phyloP scores from a whole-genome alignment of 805 yeast genomes.

The Starmera caribaea region DNA sequence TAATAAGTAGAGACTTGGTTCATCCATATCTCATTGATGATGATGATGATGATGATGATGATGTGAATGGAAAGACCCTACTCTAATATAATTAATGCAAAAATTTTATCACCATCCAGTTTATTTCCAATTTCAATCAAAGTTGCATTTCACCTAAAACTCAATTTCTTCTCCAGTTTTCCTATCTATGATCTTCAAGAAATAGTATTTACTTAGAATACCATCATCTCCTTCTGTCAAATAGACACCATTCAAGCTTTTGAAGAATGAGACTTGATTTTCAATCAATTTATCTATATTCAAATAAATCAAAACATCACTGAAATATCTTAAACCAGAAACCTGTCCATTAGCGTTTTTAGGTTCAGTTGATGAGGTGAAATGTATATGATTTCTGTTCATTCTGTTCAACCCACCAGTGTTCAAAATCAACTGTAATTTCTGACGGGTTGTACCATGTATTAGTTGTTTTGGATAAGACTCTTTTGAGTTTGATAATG shows the following conservation, averaged over 20 bases:
- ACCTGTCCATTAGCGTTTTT: conserved; percentile 33
- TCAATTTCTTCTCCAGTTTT: conserved; percentile 7
- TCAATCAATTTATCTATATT: conserved; percentile 34
- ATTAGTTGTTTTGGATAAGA: conserved; percentile 47
- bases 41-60: too few species aligned
- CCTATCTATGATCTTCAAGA: conserved; percentile 28
- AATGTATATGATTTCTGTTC: conserved; percentile 80
- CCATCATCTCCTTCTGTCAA: conserved; percentile 60
- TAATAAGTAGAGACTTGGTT: too few species aligned
- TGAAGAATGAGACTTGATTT: conserved; percentile 40
- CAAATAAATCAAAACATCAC: conserved; percentile 50
- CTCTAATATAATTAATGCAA: too few species aligned
- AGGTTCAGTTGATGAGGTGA: conserved; percentile 52
- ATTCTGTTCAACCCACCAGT: conserved; percentile 54
- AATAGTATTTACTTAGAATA: conserved; percentile 31
- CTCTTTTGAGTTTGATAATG: conserved; percentile 20
- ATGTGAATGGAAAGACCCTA: too few species aligned
- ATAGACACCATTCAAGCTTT: conserved; percentile 68
- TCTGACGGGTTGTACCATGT: conserved; percentile 66
- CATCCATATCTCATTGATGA: too few species aligned
- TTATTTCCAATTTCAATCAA: too few species aligned
- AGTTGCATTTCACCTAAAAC: too few species aligned
- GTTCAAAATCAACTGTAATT: conserved; percentile 36
- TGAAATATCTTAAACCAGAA: conserved; percentile 63
- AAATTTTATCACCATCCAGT: too few species aligned